Percentiles rank a stretch among this genome's conserved stretches.
Conservation (phyloP, 257 asterid species). For the Solanum etuberosum region DNA sequence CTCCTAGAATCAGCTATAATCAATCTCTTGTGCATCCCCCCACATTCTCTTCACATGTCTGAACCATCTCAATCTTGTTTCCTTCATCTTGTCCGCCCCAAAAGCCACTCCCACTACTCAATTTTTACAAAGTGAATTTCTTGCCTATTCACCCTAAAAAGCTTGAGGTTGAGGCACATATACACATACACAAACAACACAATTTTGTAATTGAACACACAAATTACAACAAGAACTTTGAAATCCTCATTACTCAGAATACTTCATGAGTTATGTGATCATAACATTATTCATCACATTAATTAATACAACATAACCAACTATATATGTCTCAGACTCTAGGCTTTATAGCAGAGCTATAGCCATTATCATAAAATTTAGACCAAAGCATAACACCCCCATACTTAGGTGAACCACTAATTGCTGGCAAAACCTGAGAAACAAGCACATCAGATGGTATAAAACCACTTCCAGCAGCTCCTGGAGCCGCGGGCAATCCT, state of each 20-base stretch:
- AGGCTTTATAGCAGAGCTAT: not conserved
- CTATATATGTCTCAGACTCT: not conserved
- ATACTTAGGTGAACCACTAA: constrained; percentile 27
- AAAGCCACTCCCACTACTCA: not conserved
- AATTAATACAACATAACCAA: not conserved
- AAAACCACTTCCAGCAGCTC: constrained; percentile 65
- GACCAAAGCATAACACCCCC: constrained; percentile 91
- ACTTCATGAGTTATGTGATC: not conserved
- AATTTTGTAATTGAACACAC: not conserved
- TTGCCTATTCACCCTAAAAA: too few species aligned
- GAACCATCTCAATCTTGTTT: not conserved
- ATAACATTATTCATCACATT: not conserved
- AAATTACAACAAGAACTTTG: not conserved
- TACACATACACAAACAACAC: not conserved
- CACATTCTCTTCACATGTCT: not conserved
- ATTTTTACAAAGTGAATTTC: too few species aligned
- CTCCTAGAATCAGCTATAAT: too few species aligned
- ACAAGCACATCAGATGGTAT: constrained; percentile 36
- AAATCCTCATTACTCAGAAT: not conserved
- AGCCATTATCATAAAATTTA: constrained; percentile 9
- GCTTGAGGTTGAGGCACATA: not conserved
- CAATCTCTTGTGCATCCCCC: not conserved
- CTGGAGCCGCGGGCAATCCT: constrained; percentile 48
- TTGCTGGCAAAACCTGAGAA: constrained; percentile 39
- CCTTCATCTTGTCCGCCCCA: not conserved